phyloP scores from a whole-genome alignment of 2,329 filamentous ascomycete species.

The Arthroderma sp. region DNA sequence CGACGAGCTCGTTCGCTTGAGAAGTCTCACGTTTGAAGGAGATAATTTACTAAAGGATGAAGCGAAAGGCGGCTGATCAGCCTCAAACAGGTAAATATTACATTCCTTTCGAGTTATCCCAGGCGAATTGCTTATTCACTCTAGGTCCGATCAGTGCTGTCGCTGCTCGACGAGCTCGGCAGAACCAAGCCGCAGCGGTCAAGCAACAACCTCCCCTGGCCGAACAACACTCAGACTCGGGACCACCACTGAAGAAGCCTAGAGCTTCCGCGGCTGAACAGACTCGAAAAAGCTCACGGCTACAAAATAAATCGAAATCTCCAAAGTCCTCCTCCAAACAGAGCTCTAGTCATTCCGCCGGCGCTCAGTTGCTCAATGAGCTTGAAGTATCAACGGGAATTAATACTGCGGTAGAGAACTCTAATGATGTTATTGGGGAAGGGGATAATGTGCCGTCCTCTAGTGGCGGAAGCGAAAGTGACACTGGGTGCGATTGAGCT shows the following conservation, averaged over 20 bases:
- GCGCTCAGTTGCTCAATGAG: neutral
- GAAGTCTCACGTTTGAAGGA: neutral
- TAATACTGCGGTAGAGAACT: constrained; percentile 3
- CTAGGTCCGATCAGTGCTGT: constrained; percentile 25
- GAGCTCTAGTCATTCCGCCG: neutral
- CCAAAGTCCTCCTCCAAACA: neutral
- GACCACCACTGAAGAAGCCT: constrained; percentile 24
- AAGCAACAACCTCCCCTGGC: constrained; percentile 12
- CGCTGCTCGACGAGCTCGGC: constrained; percentile 30
- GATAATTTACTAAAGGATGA: constrained; percentile 4
- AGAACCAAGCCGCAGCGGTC: constrained; percentile 17
- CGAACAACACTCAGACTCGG: constrained; percentile 13
- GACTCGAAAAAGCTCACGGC: neutral
- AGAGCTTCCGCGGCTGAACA: constrained; percentile 17
- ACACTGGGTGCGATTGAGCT: neutral
- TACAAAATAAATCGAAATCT: constrained; percentile 1
- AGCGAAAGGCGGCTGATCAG: constrained; percentile 7
- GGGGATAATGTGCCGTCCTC: neutral
- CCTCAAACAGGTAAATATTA: constrained; percentile 5
- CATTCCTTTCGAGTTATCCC: neutral
- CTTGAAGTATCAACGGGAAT: neutral
- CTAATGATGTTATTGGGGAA: neutral
- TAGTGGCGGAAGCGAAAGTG: neutral
- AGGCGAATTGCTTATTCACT: neutral
- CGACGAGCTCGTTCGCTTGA: neutral